A percentile compares a stretch with the other conserved stretches of the same genome.
Evolutionary conservation across 148 eudicot genomes (phyloP).

Genomic region (Chenopodium suecicum): DNA sequence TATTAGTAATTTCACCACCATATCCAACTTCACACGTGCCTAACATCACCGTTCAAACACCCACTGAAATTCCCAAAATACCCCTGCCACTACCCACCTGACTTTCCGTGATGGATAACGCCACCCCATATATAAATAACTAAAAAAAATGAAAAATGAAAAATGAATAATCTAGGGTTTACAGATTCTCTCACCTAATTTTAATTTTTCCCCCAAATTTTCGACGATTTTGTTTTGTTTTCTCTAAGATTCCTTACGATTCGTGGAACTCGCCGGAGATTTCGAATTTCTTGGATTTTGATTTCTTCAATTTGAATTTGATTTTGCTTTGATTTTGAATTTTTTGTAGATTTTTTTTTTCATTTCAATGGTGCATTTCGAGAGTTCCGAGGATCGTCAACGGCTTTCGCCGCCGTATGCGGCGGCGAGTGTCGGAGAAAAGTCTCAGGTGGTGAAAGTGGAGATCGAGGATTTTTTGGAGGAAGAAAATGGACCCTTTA

Average conservation of each 20-base stretch:
- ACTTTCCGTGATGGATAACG: slow-evolving; percentile 18
- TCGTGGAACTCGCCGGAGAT: slow-evolving; percentile 11
- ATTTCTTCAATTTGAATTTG: background rate
- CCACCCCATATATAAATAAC: background rate
- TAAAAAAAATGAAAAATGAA: no score
- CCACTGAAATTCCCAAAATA: slow-evolving; percentile 7
- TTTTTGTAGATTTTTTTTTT: background rate
- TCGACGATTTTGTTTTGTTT: background rate
- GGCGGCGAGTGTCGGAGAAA: background rate
- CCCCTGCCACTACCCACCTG: slow-evolving; percentile 7
- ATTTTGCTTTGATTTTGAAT: background rate
- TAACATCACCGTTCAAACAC: background rate
- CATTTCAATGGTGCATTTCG: slow-evolving; percentile 35
- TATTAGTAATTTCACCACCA: background rate
- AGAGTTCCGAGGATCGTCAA: slow-evolving; percentile 28
- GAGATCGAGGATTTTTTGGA: slow-evolving; percentile 47
- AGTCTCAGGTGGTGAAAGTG: slow-evolving; percentile 33
- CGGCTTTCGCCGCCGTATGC: background rate
- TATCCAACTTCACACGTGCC: slow-evolving; percentile 19
- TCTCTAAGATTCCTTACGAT: slow-evolving; percentile 10
- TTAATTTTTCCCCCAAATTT: background rate
- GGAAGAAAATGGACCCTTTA: slow-evolving; percentile 38
- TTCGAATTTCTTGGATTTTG: background rate
- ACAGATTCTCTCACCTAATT: slow-evolving; percentile 12
- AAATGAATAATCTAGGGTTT: slow-evolving; percentile 32